Evolutionary conservation across 2,329 filamentous ascomycete genomes (phyloP).

Genomic region (Thyridium curvatum): DNA sequence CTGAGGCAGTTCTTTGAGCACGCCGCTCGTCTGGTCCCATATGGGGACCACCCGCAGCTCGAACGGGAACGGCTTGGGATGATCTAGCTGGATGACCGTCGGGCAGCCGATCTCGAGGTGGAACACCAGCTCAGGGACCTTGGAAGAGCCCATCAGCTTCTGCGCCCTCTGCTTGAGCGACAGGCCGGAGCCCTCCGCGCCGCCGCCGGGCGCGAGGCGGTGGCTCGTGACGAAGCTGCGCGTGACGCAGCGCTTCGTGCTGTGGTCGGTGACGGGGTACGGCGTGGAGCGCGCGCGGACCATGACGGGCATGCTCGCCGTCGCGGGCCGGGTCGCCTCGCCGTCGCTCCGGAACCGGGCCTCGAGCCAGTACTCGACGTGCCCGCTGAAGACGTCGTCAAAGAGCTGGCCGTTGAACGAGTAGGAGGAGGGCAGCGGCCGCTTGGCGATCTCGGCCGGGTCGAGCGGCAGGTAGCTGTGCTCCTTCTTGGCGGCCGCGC

Average conservation of each 20-base stretch:
- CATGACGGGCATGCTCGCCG: constrained; percentile 12
- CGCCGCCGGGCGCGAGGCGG: constrained; percentile 22
- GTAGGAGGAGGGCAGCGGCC: constrained; percentile 11
- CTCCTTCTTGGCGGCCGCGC: neutral
- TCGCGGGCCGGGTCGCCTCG: constrained; percentile 1
- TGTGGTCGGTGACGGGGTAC: constrained; percentile 12
- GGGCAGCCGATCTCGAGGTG: constrained; percentile 18
- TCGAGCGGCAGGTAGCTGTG: constrained; percentile 10
- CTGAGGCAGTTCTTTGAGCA: constrained; percentile 7
- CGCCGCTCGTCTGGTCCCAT: constrained; percentile 6
- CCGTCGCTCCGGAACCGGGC: constrained; percentile 13
- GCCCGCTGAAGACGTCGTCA: constrained; percentile 12
- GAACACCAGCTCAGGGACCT: constrained; percentile 22
- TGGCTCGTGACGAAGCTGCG: constrained; percentile 8
- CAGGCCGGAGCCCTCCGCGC: constrained; percentile 18
- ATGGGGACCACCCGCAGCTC: constrained; percentile 10
- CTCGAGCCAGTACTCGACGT: constrained; percentile 28
- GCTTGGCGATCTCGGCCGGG: constrained; percentile 1
- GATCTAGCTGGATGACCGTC: constrained; percentile 19
- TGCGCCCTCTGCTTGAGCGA: constrained; percentile 24
- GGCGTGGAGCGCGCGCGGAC: constrained; percentile 6
- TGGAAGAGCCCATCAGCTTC: constrained; percentile 22
- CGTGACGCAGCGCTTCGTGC: neutral
- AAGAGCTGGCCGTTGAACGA: constrained; percentile 1
- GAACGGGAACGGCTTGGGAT: constrained; percentile 14